Base-by-base conservation (phyloP, 495 filamentous ascomycete species). In the Copromyces sp. region DNA sequence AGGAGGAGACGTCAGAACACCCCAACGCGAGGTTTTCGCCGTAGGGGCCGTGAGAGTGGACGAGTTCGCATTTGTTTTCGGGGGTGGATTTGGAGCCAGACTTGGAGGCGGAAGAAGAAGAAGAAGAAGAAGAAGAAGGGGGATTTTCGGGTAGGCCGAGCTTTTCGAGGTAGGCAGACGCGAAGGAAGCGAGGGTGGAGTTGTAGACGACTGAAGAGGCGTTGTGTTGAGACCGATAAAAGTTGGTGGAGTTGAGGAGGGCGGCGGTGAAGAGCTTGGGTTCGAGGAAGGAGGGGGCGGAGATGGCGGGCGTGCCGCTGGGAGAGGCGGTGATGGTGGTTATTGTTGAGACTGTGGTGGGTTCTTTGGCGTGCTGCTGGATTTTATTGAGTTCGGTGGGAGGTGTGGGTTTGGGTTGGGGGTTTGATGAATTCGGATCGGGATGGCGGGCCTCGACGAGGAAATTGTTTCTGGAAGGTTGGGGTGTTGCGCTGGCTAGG, bases 1-100 rank as follows among this genome's bases (percentile, higher is more conserved):
- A 65, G 8, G 86, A 78, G 0, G 86, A 84, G 2, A 86, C 85
- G 78, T 90, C 89, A 0, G 83, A 71, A 80, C 89, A 94, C 16
- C 90, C 91, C 39, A 88, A 82, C 3, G 92, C 91, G 3, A 94
- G 84, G 80, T 95, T 95, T 79, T 95, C 93, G 77, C 93, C 93
- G 76, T 90, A 89, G 2, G 90, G 88, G 0, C 91, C 90, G 72
- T 83, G 81, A 83, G 91, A 81, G 74, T 94, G 92, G 71, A 82
- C 76, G 80, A 90, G 92, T 4, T 81, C 70, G 82, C 91, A 94
- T 17, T 84, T 72, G 61, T 24, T 24, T 24, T 24, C 24, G 20
- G 17, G 69, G n/a, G 68, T 37, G 24, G 24, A 24, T 24, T 24
- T 24, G 24, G 24, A 24, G 24, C 24, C 24, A 24, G 68, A 37